A percentile compares a stretch with the other conserved stretches of the same genome.
These are phyloP conservation scores for Azolla pinnata DNA, from an alignment of 75 land plant genomes.

Conservation along the genomic window DNA sequence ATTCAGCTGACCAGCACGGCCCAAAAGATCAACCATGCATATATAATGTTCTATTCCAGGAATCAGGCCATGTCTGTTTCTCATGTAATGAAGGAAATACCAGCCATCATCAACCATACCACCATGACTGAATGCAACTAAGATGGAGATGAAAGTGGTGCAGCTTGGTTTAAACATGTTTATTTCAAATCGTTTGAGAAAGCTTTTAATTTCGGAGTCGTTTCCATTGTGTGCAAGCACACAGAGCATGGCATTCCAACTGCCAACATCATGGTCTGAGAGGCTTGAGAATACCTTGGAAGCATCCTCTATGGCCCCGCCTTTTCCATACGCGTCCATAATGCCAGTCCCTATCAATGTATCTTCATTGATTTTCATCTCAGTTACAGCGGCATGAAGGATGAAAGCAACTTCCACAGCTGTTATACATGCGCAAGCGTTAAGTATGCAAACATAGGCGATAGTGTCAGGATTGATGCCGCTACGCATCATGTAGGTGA, in stretches of 20 bases:
- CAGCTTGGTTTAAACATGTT: background rate
- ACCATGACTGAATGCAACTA: background rate
- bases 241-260: background rate
- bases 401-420: background rate
- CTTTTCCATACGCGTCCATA: background rate
- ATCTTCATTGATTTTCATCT: background rate
- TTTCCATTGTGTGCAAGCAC: background rate
- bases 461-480: background rate
- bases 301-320: background rate
- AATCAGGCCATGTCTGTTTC: background rate
- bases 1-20: background rate
- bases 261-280: background rate
- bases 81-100: background rate
- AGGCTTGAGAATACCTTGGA: background rate
- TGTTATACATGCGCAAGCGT: background rate
- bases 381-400: background rate
- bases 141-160: background rate
- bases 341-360: background rate
- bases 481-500: background rate
- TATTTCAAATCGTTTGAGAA: background rate
- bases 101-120: background rate
- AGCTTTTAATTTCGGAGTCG: background rate
- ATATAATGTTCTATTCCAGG: background rate
- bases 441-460: background rate
- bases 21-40: too few species aligned